These are phyloP conservation scores for Porogramme epimiltina DNA, from an alignment of 1,284 basidiomycete genomes.

Conservation along the genomic window DNA sequence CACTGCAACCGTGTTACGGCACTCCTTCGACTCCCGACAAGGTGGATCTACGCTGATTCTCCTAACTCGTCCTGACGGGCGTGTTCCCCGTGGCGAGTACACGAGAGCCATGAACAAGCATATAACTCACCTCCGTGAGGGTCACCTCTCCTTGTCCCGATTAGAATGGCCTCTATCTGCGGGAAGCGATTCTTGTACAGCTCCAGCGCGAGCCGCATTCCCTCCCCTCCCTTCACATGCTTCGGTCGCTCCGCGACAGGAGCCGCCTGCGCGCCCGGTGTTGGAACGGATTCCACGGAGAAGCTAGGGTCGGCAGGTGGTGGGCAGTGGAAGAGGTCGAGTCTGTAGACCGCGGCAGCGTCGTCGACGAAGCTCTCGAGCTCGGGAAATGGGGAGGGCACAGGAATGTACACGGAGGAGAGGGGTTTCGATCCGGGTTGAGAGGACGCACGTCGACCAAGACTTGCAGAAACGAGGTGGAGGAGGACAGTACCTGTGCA, in stretches of 20 bases:
- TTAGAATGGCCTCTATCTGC: slow-evolving; percentile 78
- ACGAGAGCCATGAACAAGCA: not conserved
- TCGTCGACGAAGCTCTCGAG: slow-evolving; percentile 86
- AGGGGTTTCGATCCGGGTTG: slow-evolving; percentile 50
- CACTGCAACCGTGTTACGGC: too few species aligned
- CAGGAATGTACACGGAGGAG: slow-evolving; percentile 86
- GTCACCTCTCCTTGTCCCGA: slow-evolving; percentile 88
- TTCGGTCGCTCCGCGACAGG: slow-evolving; percentile 18
- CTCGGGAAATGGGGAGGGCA: slow-evolving; percentile 83
- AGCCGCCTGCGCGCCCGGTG: slow-evolving; percentile 30
- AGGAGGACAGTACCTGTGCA: slow-evolving; percentile 87
- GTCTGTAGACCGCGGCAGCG: slow-evolving; percentile 67
- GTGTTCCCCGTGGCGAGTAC: too few species aligned
- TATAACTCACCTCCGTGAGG: slow-evolving; percentile 83
- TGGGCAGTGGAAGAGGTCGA: slow-evolving; percentile 73
- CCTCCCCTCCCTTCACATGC: slow-evolving; percentile 61
- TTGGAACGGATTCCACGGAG: slow-evolving; percentile 46
- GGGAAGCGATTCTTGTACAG: slow-evolving; percentile 72
- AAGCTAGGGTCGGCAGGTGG: slow-evolving; percentile 35
- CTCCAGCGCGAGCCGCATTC: slow-evolving; percentile 83
- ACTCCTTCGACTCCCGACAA: too few species aligned
- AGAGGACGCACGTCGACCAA: slow-evolving; percentile 46
- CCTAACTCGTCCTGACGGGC: too few species aligned
- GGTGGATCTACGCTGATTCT: too few species aligned
- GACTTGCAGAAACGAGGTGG: slow-evolving; percentile 82